These are phyloP conservation scores for Trichothecium sympodiale DNA, from an alignment of 2,329 filamentous ascomycete genomes.

Conservation along the genomic window DNA sequence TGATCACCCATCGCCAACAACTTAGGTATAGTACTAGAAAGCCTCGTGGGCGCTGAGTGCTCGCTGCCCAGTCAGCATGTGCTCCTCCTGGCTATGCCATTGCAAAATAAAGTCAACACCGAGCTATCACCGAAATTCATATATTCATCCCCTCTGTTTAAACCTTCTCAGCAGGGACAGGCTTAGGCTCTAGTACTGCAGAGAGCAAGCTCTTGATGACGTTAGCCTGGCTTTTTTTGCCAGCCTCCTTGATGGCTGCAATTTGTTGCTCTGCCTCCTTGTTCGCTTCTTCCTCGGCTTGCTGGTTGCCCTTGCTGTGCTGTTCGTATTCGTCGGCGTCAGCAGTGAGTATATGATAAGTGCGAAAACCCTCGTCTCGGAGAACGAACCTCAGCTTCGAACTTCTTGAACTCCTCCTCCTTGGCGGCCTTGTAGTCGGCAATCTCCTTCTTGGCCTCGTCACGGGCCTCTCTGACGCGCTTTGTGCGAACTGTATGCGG, in stretches of 20 bases:
- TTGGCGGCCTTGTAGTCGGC: slow-evolving; percentile 83
- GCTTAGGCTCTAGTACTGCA: slow-evolving; percentile 77
- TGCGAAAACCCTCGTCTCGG: too few relatives aligned
- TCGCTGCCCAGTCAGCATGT: too few relatives aligned
- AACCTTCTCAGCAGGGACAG: slow-evolving; percentile 36
- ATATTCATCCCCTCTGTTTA: slow-evolving; percentile 4
- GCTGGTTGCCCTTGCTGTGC: slow-evolving; percentile 84
- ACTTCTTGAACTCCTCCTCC: slow-evolving; percentile 90
- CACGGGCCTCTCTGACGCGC: slow-evolving; percentile 89
- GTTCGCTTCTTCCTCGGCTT: slow-evolving; percentile 72
- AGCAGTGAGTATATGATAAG: too few relatives aligned
- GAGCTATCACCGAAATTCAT: slow-evolving; percentile 1
- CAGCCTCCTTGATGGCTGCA: slow-evolving; percentile 68
- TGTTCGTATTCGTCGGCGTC: slow-evolving; percentile 23
- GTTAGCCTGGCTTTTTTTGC: slow-evolving; percentile 65
- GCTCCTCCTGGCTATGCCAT: too few relatives aligned
- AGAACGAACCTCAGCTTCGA: slow-evolving; percentile 56
- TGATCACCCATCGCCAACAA: too few relatives aligned
- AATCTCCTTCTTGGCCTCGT: slow-evolving; percentile 96
- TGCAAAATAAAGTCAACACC: slow-evolving; percentile 1
- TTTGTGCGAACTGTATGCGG: slow-evolving; percentile 59
- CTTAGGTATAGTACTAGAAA: background rate
- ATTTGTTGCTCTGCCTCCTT: slow-evolving; percentile 68
- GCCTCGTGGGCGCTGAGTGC: background rate
- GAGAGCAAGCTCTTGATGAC: slow-evolving; percentile 76